phyloP scores from a whole-genome alignment of 148 eudicot genomes.

The Heliamphora exappendiculata region DNA sequence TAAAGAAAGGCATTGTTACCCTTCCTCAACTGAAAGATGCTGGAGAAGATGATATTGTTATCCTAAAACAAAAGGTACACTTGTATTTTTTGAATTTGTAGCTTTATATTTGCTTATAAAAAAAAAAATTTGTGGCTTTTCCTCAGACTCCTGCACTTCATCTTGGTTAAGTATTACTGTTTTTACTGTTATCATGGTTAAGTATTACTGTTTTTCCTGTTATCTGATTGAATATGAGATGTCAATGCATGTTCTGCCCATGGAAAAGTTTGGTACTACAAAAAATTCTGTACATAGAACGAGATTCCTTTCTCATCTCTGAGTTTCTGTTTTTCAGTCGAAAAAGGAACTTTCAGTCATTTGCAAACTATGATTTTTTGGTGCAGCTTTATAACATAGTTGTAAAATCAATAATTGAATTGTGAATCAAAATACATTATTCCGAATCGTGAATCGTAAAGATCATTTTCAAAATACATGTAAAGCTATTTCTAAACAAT shows the following conservation, averaged over 20 bases:
- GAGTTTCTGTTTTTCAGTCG: background rate
- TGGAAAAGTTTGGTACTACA: background rate
- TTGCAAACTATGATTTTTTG: background rate
- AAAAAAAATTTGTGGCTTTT: no score
- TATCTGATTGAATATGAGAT: background rate
- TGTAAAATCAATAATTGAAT: no score
- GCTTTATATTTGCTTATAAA: no score
- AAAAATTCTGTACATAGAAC: background rate
- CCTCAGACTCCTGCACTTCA: background rate
- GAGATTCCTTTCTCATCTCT: background rate
- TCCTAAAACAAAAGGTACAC: constrained; percentile 80
- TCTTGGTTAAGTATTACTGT: background rate
- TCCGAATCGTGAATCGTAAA: no score
- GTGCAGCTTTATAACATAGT: background rate
- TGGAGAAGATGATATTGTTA: constrained; percentile 71
- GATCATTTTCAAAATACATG: no score
- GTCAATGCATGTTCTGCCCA: background rate
- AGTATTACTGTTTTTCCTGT: background rate
- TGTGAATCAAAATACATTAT: no score
- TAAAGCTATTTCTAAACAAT: no score
- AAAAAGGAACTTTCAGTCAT: background rate
- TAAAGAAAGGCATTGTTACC: constrained; percentile 73
- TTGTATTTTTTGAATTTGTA: background rate
- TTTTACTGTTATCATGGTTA: background rate
- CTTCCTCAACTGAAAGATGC: constrained; percentile 57